Conservation (phyloP, 495 filamentous ascomycete species). For the Hyphodiscus hymeniophilus region DNA sequence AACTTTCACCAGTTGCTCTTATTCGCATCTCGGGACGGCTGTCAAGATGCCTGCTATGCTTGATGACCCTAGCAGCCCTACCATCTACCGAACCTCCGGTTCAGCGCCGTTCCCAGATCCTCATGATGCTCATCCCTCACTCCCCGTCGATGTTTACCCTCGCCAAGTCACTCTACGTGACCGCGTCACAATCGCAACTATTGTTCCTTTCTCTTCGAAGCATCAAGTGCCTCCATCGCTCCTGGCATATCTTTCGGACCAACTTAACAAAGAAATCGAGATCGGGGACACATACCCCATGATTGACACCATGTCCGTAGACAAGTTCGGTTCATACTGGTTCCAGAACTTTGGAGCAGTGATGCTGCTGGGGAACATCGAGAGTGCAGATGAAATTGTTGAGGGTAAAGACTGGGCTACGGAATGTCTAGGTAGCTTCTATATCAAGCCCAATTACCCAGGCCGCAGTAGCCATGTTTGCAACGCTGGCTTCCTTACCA, state of each 20-base stretch:
- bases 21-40: too few species aligned
- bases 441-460: conserved; percentile 96
- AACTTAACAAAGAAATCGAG: conserved; percentile 91
- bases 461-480: conserved; percentile 93
- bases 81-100: conserved; percentile 57
- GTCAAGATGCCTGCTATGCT: conserved; percentile 76
- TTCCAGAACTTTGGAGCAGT: conserved; percentile 91
- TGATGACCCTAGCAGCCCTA: conserved; percentile 60
- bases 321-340: conserved; percentile 83
- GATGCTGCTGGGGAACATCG: conserved; percentile 81
- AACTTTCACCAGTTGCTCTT: too few species aligned
- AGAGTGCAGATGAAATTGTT: conserved; percentile 29
- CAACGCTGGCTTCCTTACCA: conserved; percentile 92
- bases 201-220: conserved; percentile 76
- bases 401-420: conserved; percentile 73
- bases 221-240: conserved; percentile 67
- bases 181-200: conserved; percentile 79
- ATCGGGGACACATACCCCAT: conserved; percentile 96
- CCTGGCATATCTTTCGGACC: conserved; percentile 71
- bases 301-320: conserved; percentile 65
- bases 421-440: conserved; percentile 87
- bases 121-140: conserved; percentile 40
- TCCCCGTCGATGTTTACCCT: conserved; percentile 62
- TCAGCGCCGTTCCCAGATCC: conserved; percentile 55
- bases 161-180: conserved; percentile 87